These are phyloP conservation scores for Aureobasidium melanogenum DNA, from an alignment of 2,329 filamentous ascomycete species.

Conservation along the genomic window DNA sequence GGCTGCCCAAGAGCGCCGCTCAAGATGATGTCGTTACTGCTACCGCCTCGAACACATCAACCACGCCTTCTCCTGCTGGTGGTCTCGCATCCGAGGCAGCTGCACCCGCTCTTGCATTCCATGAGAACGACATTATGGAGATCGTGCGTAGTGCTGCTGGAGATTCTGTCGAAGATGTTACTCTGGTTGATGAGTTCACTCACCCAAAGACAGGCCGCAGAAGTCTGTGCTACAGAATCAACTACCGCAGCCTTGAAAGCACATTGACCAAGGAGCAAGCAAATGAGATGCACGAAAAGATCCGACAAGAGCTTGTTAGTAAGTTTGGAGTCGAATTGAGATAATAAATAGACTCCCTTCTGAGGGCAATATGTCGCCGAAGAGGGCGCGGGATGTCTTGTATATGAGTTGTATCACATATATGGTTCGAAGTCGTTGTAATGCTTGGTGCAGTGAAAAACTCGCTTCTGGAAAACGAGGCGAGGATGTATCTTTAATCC, in stretches of 20 bases:
- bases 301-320: constrained; percentile 56
- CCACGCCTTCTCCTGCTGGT: constrained; percentile 26
- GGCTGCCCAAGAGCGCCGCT: constrained; percentile 47
- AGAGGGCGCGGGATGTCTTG: neutral
- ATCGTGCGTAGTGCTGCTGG: constrained; percentile 75
- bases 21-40: constrained; percentile 21
- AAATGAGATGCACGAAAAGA: constrained; percentile 63
- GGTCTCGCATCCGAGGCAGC: constrained; percentile 27
- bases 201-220: constrained; percentile 76
- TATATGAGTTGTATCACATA: constrained; percentile 10
- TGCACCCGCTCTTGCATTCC: constrained; percentile 43
- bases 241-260: constrained; percentile 84
- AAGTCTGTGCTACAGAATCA: constrained; percentile 87
- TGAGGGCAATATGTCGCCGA: neutral
- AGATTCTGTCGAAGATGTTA: constrained; percentile 80
- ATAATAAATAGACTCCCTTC: constrained; percentile 27
- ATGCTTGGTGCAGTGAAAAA: neutral
- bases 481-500: constrained; percentile 1
- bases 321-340: constrained; percentile 73
- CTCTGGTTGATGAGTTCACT: constrained; percentile 73
- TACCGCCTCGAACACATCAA: constrained; percentile 23
- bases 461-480: neutral
- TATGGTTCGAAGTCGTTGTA: neutral
- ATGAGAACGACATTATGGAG: constrained; percentile 98
- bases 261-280: constrained; percentile 79